Percentiles rank a stretch among this genome's conserved stretches.
phyloP scores from a whole-genome alignment of 345 rosid species.

The Bruguiera parviflora region DNA sequence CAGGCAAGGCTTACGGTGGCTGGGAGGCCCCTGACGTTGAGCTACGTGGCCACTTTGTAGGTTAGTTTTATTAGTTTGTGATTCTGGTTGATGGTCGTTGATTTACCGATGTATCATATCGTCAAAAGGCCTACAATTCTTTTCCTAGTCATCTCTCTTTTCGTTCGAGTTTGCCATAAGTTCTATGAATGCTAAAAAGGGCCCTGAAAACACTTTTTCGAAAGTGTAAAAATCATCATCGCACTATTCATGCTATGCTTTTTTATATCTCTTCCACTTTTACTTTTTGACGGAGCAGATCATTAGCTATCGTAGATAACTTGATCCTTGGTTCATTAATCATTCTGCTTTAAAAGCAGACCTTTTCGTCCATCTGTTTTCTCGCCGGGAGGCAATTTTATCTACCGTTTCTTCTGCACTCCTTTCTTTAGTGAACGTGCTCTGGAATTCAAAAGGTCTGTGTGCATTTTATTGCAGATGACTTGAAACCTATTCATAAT shows the following conservation, averaged over 20 bases:
- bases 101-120: background rate
- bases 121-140: background rate
- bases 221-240: constrained; percentile 8
- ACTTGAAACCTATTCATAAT: background rate
- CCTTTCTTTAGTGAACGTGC: background rate
- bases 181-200: background rate
- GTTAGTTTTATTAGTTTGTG: constrained; percentile 36
- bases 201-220: constrained; percentile 3
- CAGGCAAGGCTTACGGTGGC: constrained; percentile 70
- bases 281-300: background rate
- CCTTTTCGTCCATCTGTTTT: background rate
- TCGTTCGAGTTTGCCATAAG: too few relatives aligned
- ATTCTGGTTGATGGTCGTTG: constrained; percentile 5
- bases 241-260: constrained; percentile 1
- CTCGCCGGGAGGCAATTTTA: background rate
- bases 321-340: too few relatives aligned
- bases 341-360: too few relatives aligned
- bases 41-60: constrained; percentile 96
- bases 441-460: too few relatives aligned
- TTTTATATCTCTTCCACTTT: background rate
- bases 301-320: background rate
- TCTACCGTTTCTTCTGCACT: background rate
- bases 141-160: background rate
- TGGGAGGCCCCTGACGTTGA: constrained; percentile 70
- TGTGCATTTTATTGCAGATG: background rate